Percentiles rank a stretch among this genome's conserved stretches.
These are phyloP conservation scores for Saccharomyces hybrid DNA, from an alignment of 1,139 yeast species.

Conservation along the genomic window DNA sequence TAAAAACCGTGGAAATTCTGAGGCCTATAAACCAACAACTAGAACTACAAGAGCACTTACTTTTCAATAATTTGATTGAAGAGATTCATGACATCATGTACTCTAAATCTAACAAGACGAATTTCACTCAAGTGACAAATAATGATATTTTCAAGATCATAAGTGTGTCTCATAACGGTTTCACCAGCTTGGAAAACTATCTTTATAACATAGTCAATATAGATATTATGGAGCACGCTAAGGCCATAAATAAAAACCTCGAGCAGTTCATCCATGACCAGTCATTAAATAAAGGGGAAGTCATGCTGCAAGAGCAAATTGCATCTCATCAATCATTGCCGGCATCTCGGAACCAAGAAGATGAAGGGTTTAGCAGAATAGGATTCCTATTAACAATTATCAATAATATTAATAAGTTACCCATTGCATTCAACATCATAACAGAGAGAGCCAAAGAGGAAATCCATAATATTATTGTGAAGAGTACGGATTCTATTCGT, in stretches of 20 bases:
- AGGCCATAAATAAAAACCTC: slow-evolving; percentile 33
- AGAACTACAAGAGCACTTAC: slow-evolving; percentile 51
- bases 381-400: slow-evolving; percentile 48
- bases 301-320: slow-evolving; percentile 21
- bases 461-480: slow-evolving; percentile 46
- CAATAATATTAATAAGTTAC: slow-evolving; percentile 53
- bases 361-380: slow-evolving; percentile 9
- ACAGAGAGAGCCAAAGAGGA: slow-evolving; percentile 43
- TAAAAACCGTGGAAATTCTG: slow-evolving; percentile 60
- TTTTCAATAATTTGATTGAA: slow-evolving; percentile 68
- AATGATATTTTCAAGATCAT: slow-evolving; percentile 17
- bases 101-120: slow-evolving; percentile 36
- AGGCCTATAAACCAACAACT: slow-evolving; percentile 49
- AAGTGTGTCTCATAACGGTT: slow-evolving; percentile 27
- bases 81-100: slow-evolving; percentile 71
- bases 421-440: slow-evolving; percentile 51
- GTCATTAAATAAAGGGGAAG: not conserved
- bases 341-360: not conserved
- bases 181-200: slow-evolving; percentile 47
- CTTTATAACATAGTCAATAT: slow-evolving; percentile 50
- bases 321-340: slow-evolving; percentile 2
- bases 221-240: slow-evolving; percentile 47
- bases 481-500: slow-evolving; percentile 59
- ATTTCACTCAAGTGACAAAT: slow-evolving; percentile 7
- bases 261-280: slow-evolving; percentile 37